phyloP scores from a whole-genome alignment of 108 stramenopile species.

The Pseudonitzschia delicatissima region DNA sequence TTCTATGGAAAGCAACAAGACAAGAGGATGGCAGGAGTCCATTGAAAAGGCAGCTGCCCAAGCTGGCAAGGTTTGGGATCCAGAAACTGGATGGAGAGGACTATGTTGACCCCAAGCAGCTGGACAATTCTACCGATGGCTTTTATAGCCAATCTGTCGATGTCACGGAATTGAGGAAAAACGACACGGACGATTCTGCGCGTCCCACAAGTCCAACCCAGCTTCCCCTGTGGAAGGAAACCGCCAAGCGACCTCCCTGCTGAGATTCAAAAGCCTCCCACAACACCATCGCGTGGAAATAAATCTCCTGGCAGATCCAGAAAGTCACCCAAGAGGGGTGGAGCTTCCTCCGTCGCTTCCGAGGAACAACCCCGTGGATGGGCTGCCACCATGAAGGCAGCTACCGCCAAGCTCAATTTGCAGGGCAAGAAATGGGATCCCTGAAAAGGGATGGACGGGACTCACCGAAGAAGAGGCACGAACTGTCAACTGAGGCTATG shows the following conservation, averaged over 20 bases:
- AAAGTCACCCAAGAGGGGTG: no score
- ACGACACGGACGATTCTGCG: no score
- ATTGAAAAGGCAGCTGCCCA: constrained; percentile 57
- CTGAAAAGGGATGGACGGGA: constrained; percentile 54
- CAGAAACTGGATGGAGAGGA: constrained; percentile 63
- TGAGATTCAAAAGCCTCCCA: no score
- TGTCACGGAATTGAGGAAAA: no score
- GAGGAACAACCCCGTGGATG: constrained; percentile 43
- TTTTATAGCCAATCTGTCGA: not conserved
- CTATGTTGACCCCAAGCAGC: constrained; percentile 43
- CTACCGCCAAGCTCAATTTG: constrained; percentile 38
- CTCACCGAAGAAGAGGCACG: constrained; percentile 23
- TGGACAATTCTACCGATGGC: not conserved
- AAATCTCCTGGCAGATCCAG: not conserved
- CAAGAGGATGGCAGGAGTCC: constrained; percentile 71
- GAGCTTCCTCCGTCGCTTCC: no score
- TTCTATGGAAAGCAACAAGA: constrained; percentile 13
- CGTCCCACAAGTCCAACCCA: no score
- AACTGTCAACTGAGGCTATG: not conserved
- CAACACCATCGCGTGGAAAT: not conserved
- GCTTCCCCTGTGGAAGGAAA: no score
- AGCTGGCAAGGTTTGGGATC: constrained; percentile 63
- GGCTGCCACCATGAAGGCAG: constrained; percentile 75
- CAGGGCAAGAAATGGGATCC: constrained; percentile 60
- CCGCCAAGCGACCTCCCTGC: no score